phyloP scores from a whole-genome alignment of 2,329 filamentous ascomycete genomes.

The Hypoxylon sp. region DNA sequence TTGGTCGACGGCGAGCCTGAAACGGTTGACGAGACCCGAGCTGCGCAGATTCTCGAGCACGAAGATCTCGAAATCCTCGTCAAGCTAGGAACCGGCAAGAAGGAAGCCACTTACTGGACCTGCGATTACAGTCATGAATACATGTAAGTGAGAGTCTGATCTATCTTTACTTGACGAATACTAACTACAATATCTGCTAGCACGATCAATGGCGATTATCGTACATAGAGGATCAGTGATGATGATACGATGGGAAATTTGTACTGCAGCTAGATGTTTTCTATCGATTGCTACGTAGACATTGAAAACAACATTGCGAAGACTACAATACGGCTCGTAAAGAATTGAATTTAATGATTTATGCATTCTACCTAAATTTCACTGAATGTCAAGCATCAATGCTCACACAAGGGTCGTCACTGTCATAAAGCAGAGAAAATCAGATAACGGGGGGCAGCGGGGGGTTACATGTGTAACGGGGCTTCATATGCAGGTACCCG shows the following conservation, averaged over 20 bases:
- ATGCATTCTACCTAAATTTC: too few species aligned
- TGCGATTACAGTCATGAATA: constrained; percentile 89
- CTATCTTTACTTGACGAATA: background rate
- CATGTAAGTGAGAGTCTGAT: constrained; percentile 49
- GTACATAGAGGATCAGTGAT: constrained; percentile 55
- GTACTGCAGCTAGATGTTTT: background rate
- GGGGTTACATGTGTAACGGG: background rate
- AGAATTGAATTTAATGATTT: too few species aligned
- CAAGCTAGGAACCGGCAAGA: constrained; percentile 71
- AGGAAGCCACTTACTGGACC: constrained; percentile 80
- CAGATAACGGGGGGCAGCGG: too few species aligned
- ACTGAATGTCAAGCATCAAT: too few species aligned
- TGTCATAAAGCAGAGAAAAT: too few species aligned
- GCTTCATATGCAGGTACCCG: background rate
- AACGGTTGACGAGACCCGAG: constrained; percentile 76
- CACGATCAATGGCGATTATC: constrained; percentile 73
- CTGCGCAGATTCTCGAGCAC: constrained; percentile 77
- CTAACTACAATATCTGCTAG: constrained; percentile 39
- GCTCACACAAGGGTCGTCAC: too few species aligned
- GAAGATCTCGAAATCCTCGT: constrained; percentile 84
- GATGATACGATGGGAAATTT: background rate
- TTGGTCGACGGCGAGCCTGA: constrained; percentile 83
- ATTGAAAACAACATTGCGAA: too few species aligned
- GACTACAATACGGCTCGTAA: too few species aligned
- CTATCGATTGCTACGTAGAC: background rate